phyloP scores from a whole-genome alignment of 495 filamentous ascomycete species.

The Xylaria longipes region DNA sequence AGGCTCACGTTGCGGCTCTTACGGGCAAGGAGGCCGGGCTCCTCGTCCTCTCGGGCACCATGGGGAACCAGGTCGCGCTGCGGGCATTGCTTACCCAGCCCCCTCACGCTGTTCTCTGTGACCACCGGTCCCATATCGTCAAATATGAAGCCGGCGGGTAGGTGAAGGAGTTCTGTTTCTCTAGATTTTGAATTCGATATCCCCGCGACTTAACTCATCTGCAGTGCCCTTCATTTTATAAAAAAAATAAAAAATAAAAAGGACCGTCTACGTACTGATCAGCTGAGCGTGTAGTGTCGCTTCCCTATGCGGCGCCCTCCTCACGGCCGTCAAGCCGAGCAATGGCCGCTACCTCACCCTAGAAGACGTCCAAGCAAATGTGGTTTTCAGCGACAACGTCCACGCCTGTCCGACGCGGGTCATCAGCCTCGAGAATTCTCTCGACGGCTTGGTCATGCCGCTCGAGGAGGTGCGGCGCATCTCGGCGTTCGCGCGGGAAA shows the following conservation, averaged over 20 bases:
- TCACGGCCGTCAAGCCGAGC: slow-evolving; percentile 59
- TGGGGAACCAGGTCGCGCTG: slow-evolving; percentile 83
- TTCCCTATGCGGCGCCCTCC: slow-evolving; percentile 62
- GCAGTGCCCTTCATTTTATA: too few species aligned
- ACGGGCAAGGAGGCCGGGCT: slow-evolving; percentile 75
- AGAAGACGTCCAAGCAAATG: slow-evolving; percentile 66
- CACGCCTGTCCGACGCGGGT: slow-evolving; percentile 72
- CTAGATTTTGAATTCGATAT: neutral
- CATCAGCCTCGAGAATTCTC: slow-evolving; percentile 81
- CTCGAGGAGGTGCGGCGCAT: slow-evolving; percentile 68
- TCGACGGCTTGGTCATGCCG: slow-evolving; percentile 76
- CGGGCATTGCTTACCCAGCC: slow-evolving; percentile 71
- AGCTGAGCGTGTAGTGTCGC: slow-evolving; percentile 47
- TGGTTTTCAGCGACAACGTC: slow-evolving; percentile 48
- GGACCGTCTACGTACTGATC: slow-evolving; percentile 23
- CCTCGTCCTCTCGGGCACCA: slow-evolving; percentile 87
- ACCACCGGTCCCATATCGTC: slow-evolving; percentile 70
- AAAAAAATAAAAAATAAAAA: too few species aligned
- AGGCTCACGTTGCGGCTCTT: slow-evolving; percentile 70
- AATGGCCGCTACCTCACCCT: slow-evolving; percentile 74
- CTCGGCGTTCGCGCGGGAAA: slow-evolving; percentile 66
- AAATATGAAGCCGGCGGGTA: slow-evolving; percentile 76
- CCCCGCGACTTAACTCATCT: neutral
- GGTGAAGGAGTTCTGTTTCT: neutral
- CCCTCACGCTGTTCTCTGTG: slow-evolving; percentile 73